These are phyloP conservation scores for Diutina siamensis DNA, from an alignment of 1,139 yeast species.

Conservation along the genomic window DNA sequence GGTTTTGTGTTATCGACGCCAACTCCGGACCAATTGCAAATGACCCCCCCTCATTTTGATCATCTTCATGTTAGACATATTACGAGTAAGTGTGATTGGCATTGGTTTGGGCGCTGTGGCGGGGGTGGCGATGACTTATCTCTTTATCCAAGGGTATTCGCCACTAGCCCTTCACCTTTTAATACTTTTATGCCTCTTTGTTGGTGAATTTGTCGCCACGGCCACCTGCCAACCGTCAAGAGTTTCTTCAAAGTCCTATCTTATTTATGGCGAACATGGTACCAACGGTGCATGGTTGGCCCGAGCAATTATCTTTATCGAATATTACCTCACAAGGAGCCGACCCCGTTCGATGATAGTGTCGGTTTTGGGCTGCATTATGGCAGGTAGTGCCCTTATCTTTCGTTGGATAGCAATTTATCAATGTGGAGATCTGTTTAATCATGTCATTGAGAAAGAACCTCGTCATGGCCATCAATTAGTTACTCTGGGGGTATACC, in stretches of 20 bases:
- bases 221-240: not conserved
- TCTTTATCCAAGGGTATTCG: not conserved
- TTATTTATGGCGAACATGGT: not conserved
- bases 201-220: not conserved
- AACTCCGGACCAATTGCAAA: not conserved
- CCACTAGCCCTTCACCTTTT: not conserved
- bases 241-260: not conserved
- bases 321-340: not conserved
- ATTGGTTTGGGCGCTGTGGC: not conserved
- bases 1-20: not conserved
- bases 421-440: constrained; percentile 4
- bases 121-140: not conserved
- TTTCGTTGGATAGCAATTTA: not conserved
- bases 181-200: not conserved
- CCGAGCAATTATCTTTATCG: not conserved
- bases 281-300: not conserved
- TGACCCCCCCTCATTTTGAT: not conserved
- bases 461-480: not conserved
- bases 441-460: not conserved
- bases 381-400: not conserved
- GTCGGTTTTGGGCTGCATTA: not conserved
- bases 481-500: not conserved
- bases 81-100: not conserved
- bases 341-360: not conserved
- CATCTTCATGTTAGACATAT: not conserved